Evolutionary conservation across 169 alveolate genomes (phyloP).

Genomic region (Plasmodium blacklocki): DNA sequence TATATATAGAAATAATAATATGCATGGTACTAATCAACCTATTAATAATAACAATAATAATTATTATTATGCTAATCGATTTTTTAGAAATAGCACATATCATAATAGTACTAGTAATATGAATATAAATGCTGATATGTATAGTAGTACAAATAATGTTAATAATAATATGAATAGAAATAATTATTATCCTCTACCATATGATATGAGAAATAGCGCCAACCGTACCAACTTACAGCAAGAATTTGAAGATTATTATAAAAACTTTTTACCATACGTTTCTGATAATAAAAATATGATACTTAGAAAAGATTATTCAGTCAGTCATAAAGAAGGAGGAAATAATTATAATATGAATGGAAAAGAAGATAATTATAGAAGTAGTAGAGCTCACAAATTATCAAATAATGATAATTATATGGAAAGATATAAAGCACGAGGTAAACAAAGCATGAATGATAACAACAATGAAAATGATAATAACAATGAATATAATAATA

Average conservation of each 20-base stretch:
- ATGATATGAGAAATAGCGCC: not conserved
- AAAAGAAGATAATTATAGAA: conserved; percentile 18
- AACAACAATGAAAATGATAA: not conserved
- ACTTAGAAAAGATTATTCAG: conserved; percentile 12
- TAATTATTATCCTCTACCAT: conserved; percentile 37
- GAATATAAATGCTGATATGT: not conserved
- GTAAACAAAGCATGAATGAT: not conserved
- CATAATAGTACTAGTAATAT: not conserved
- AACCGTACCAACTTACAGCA: conserved; percentile 49
- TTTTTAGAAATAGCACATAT: not conserved
- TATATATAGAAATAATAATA: not conserved
- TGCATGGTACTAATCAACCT: not conserved
- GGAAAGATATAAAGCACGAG: not conserved
- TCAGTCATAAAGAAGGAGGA: not conserved
- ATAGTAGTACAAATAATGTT: conserved; percentile 1
- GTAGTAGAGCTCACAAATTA: not conserved
- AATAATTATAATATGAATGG: not conserved
- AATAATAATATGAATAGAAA: not conserved
- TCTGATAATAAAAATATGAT: conserved; percentile 19
- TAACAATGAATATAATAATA: not conserved
- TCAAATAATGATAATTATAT: no score
- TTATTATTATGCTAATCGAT: not conserved
- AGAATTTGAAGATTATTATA: conserved; percentile 72
- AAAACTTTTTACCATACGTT: conserved; percentile 31
- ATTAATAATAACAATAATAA: not conserved